Base-by-base conservation (phyloP, 352 stramenopile species). In the Globisporangium megalacanthum region DNA sequence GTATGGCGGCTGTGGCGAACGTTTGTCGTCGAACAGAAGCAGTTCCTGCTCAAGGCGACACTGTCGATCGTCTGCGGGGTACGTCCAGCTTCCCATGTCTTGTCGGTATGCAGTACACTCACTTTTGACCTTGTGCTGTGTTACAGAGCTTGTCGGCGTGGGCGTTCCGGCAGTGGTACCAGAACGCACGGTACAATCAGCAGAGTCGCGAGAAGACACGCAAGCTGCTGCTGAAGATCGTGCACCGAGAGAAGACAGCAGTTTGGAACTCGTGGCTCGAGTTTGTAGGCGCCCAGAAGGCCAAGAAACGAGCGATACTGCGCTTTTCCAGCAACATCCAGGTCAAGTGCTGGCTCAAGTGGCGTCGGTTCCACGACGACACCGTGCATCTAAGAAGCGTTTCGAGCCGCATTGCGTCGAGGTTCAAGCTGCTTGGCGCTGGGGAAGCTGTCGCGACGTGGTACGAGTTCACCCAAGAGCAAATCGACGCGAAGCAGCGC, bases 51-150 rank as follows among this genome's bases (percentile, higher is more conserved):
- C 37, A 84, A 88, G 49, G 72, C 81, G 0, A 85, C 68, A 29
- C 64, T 88, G 42, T 88, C 81, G 2, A 89, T 91, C 41, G 65
- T 91, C 11, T 83, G 66, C 17, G 79, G 75, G 22, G 81, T 91
- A 69, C 50, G 70, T 72, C 49, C 20, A 42, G n/a, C n/a, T n/a
- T n/a, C n/a, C n/a, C n/a, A n/a, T n/a, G n/a, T n/a, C n/a, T 59
- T 60, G 29, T 10, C 22, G 6, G 45, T 39, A 15, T n/a, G 14
- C 22, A 58, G 17, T 20, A 37, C n/a, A 46, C 42, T 22, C 13
- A 3, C 13, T 8, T 15, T 14, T 19, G 19, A 2, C 39, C 25
- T 35, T 47, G 9, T 13, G 29, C 0, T 29, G 29, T 45, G 41
- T 41, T 52, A 15, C 39, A 93, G 83, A 87, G 72, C 33, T 53